Base-by-base conservation (phyloP, 768 basidiomycete genomes). In the Hygrophoropsis aurantiaca region DNA sequence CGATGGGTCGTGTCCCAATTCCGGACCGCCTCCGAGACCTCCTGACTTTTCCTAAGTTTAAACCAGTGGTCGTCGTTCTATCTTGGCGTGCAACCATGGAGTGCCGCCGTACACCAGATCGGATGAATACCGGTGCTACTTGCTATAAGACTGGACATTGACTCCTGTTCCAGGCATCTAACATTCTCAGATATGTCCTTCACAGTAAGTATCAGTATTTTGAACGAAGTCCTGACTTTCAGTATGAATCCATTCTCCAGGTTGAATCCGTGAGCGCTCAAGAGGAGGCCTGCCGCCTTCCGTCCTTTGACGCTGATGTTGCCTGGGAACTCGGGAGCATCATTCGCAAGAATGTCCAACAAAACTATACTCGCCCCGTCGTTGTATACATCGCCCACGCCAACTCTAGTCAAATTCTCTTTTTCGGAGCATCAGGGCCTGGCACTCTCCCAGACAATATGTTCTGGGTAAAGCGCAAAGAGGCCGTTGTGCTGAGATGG, bases 401-500 rank as follows among this genome's bases (percentile, higher is more conserved):
- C 6, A 65, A 61, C 46, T 52, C 50, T 3, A 49, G 51, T 37
- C 67, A 69, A 23, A 37, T 64, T 3, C 58, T 69, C 24, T 69
- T 69, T 57, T 64, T 65, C 35, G 52, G 57, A 36, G 52, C 49
- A 1, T 58, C 66, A 1, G 45, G 51, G 0, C 55, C 64, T 0
- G 67, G 68, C 1, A 66, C 68, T 2, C 52, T 53, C 21, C 57
- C 61, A 1, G 64, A 66, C 38, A 65, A 64, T 20, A 66, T 61
- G 56, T 46, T 42, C 27, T 69, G 63, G 66, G 65, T 68, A 27
- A 61, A 63, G 5, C 66, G 67, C 26, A 68, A 68, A 18, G 65
- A 68, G 18, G 57, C 53, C 5, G 57, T 54, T 0, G 64, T 69
- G 7, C 58, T 67, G 1, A 40, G 64, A 21, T 68, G 64, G 68